A percentile compares a stretch with the other conserved stretches of the same genome.
Conservation (phyloP, 1,139 yeast species). For the Suhomyces terraborum region DNA sequence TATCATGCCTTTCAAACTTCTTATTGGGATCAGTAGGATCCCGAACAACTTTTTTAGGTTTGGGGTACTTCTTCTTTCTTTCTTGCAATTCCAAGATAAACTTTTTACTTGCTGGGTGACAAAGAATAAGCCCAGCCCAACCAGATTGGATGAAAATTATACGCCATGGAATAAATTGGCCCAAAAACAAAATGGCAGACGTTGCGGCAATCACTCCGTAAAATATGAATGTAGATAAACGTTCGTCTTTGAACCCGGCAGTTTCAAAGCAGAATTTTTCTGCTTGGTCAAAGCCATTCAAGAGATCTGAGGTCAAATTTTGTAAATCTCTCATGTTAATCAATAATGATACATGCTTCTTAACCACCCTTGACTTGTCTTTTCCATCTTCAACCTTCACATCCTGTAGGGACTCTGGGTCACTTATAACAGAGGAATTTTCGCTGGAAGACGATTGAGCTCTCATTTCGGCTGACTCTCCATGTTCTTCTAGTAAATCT, state of each 20-base stretch:
- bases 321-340: conserved; percentile 63
- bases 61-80: conserved; percentile 5
- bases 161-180: conserved; percentile 66
- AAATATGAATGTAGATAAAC: conserved; percentile 59
- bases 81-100: conserved; percentile 24
- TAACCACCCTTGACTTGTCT: conserved; percentile 27
- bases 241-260: conserved; percentile 74
- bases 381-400: conserved; percentile 20
- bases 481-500: conserved; percentile 34
- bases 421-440: conserved; percentile 13
- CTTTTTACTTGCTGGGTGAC: conserved; percentile 59
- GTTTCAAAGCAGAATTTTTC: conserved; percentile 63
- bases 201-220: conserved; percentile 39
- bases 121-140: conserved; percentile 52
- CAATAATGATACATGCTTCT: conserved; percentile 46
- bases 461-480: conserved; percentile 6
- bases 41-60: conserved; percentile 3
- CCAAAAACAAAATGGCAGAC: conserved; percentile 47
- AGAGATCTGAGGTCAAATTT: conserved; percentile 58
- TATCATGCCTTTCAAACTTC: conserved; percentile 47
- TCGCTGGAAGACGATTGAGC: conserved; percentile 17
- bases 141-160: conserved; percentile 54
- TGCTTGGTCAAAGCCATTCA: conserved; percentile 51
- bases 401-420: conserved; percentile 8
- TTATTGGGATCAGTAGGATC: conserved; percentile 19